phyloP scores from a whole-genome alignment of 805 yeast species.

The Metschnikowia chrysomelidarum region DNA sequence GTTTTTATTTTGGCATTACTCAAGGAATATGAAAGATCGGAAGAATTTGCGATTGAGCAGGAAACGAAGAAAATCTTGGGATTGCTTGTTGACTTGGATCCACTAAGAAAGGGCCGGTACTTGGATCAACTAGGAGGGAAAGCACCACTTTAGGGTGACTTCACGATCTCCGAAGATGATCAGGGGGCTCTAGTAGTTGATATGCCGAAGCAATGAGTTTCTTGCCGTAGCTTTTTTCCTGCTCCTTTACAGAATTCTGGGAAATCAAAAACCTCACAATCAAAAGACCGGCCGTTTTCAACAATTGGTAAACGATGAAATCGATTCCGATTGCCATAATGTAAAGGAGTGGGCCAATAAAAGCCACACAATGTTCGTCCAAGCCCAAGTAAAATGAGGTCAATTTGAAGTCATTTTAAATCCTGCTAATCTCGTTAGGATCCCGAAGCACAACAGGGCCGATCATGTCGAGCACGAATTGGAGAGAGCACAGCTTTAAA shows the following conservation, averaged over 20 bases:
- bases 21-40: slow-evolving; percentile 1
- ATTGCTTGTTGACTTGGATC: slow-evolving; percentile 55
- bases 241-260: neutral
- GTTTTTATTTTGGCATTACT: slow-evolving; percentile 43
- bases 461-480: slow-evolving; percentile 37
- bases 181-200: too few species aligned
- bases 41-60: slow-evolving; percentile 17
- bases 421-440: slow-evolving; percentile 42
- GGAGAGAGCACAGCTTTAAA: slow-evolving; percentile 33
- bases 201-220: slow-evolving; percentile 36
- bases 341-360: slow-evolving; percentile 58
- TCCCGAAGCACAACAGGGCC: slow-evolving; percentile 57
- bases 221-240: slow-evolving; percentile 2
- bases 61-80: slow-evolving; percentile 38
- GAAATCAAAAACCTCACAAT: slow-evolving; percentile 4
- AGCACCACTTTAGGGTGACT: too few species aligned
- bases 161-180: too few species aligned
- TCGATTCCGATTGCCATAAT: slow-evolving; percentile 46
- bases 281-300: slow-evolving; percentile 17
- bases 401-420: slow-evolving; percentile 32
- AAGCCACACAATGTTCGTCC: slow-evolving; percentile 52
- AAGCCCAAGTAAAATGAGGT: slow-evolving; percentile 70
- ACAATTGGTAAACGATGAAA: slow-evolving; percentile 29
- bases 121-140: slow-evolving; percentile 31
- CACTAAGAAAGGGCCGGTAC: slow-evolving; percentile 63